phyloP scores from a whole-genome alignment of 805 yeast species.

The Metschnikowia similis region DNA sequence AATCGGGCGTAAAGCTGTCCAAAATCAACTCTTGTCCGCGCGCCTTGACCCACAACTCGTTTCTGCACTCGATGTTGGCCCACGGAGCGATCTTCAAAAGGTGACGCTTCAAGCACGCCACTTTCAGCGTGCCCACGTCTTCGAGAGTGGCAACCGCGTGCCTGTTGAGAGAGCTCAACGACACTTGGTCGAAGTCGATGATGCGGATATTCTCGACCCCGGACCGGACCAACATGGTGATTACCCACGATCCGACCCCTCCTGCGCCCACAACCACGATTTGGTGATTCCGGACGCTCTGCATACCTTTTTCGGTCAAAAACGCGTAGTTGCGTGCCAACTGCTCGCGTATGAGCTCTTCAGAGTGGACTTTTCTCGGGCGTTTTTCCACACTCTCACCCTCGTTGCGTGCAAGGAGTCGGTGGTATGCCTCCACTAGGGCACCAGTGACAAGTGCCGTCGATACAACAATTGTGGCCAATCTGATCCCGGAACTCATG shows the following conservation, averaged over 20 bases:
- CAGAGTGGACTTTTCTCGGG: constrained; percentile 31
- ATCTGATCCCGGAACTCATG: constrained; percentile 8
- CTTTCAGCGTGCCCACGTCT: constrained; percentile 93
- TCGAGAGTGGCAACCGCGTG: constrained; percentile 89
- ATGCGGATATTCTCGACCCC: constrained; percentile 78
- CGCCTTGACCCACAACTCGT: constrained; percentile 71
- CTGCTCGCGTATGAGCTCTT: constrained; percentile 82
- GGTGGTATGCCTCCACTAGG: constrained; percentile 11
- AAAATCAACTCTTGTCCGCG: constrained; percentile 58
- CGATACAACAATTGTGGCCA: constrained; percentile 9
- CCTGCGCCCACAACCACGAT: constrained; percentile 91
- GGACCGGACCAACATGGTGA: constrained; percentile 84
- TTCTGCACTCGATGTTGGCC: constrained; percentile 74
- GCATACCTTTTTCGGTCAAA: constrained; percentile 80
- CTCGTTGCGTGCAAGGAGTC: background rate
- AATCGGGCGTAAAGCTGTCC: constrained; percentile 58
- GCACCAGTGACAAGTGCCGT: constrained; percentile 11
- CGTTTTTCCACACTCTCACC: background rate
- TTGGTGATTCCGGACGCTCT: constrained; percentile 61
- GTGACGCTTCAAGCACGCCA: constrained; percentile 69
- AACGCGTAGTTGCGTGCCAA: constrained; percentile 92
- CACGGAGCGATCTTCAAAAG: constrained; percentile 84
- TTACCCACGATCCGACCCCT: constrained; percentile 98
- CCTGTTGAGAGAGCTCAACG: constrained; percentile 85
- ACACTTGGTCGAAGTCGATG: constrained; percentile 94